Percentiles rank a stretch among this genome's conserved stretches.
Evolutionary conservation across 1,284 basidiomycete genomes (phyloP).

Genomic region (Butyriboletus appendiculatus): DNA sequence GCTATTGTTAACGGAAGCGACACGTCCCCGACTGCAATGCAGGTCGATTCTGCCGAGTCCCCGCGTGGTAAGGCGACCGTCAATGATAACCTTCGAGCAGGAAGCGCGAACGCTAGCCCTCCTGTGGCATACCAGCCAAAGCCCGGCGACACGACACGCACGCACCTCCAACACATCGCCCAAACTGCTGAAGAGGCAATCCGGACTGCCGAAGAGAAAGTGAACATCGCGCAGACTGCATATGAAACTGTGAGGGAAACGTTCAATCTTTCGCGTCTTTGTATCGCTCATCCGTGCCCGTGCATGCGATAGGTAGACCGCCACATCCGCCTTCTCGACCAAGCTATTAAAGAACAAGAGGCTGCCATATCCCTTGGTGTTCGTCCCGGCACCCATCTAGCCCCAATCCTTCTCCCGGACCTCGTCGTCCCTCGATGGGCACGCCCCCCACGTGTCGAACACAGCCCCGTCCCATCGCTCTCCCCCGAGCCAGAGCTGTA

Average conservation of each 20-base stretch:
- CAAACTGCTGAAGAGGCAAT: constrained; percentile 60
- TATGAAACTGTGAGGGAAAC: constrained; percentile 58
- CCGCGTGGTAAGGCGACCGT: not conserved
- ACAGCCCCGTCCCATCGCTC: constrained; percentile 44
- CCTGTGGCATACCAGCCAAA: constrained; percentile 9
- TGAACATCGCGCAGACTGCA: constrained; percentile 66
- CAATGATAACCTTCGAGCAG: not conserved
- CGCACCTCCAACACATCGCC: constrained; percentile 57
- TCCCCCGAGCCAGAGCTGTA: constrained; percentile 30
- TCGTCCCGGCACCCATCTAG: constrained; percentile 52
- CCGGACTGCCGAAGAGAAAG: constrained; percentile 70
- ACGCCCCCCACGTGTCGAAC: constrained; percentile 42
- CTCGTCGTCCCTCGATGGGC: constrained; percentile 54
- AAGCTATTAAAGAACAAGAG: constrained; percentile 74
- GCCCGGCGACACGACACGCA: constrained; percentile 41
- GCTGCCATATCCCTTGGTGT: constrained; percentile 54
- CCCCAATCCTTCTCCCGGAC: constrained; percentile 60
- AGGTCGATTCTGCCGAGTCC: constrained; percentile 5
- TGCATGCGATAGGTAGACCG: constrained; percentile 53
- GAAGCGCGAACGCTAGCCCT: not conserved
- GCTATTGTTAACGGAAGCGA: not conserved
- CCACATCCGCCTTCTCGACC: constrained; percentile 71
- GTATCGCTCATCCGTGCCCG: constrained; percentile 1
- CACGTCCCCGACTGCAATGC: not conserved
- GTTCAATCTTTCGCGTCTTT: not conserved